phyloP scores from a whole-genome alignment of 345 rosid genomes.

The Gossypium ekmanianum region DNA sequence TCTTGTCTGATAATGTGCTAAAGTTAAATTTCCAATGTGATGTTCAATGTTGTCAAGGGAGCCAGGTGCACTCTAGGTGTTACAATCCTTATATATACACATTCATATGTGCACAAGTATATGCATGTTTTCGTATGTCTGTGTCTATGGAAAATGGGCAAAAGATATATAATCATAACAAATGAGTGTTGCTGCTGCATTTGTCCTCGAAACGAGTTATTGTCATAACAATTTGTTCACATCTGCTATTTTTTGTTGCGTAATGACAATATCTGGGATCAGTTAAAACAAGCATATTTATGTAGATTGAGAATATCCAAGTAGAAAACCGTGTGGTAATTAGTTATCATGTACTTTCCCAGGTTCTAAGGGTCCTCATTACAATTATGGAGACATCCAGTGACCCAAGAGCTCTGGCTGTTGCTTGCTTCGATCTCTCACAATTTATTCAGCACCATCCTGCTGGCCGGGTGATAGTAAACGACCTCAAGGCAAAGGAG shows the following conservation, averaged over 20 bases:
- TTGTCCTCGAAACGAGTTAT: not conserved
- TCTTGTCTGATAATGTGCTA: not conserved
- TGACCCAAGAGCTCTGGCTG: slow-evolving; percentile 85
- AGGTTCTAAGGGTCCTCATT: slow-evolving; percentile 89
- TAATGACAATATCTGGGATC: not conserved
- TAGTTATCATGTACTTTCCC: slow-evolving; percentile 13
- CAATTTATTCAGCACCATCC: slow-evolving; percentile 94
- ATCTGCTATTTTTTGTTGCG: not conserved
- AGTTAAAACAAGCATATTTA: not conserved
- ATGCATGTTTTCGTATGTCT: too few relatives aligned
- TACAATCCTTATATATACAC: too few relatives aligned
- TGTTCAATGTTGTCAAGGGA: too few relatives aligned
- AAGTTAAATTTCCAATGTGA: not conserved
- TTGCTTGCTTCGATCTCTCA: slow-evolving; percentile 90
- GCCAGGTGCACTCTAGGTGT: too few relatives aligned
- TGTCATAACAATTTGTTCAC: not conserved
- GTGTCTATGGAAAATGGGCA: too few relatives aligned
- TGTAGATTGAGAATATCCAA: not conserved
- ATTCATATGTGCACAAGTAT: too few relatives aligned
- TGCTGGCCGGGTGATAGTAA: slow-evolving; percentile 80
- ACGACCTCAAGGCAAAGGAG: slow-evolving; percentile 91
- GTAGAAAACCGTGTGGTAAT: not conserved
- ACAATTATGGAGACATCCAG: slow-evolving; percentile 84
- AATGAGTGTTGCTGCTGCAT: not conserved
- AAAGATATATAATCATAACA: too few relatives aligned